Percentiles rank a stretch among this genome's conserved stretches.
Evolutionary conservation across 495 filamentous ascomycete species (phyloP).

Genomic region (Tuber indicum): DNA sequence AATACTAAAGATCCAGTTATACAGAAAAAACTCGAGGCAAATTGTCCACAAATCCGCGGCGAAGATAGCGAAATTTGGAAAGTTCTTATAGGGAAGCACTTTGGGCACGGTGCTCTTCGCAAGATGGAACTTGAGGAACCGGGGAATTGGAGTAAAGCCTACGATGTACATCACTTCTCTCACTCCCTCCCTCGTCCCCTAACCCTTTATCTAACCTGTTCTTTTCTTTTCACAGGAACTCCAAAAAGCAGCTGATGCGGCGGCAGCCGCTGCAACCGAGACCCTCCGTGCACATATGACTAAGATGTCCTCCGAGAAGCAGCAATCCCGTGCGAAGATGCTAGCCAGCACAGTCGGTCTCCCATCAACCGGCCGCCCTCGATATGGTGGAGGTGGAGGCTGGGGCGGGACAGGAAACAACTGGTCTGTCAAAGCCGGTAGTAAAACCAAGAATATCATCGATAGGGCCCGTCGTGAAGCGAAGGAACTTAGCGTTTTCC

Average conservation of each 20-base stretch:
- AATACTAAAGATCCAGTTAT: neutral
- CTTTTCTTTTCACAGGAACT: slow-evolving; percentile 11
- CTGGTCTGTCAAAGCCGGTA: slow-evolving; percentile 32
- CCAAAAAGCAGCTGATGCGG: slow-evolving; percentile 15
- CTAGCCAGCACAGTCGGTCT: slow-evolving; percentile 23
- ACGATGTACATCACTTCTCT: slow-evolving; percentile 39
- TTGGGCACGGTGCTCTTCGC: slow-evolving; percentile 53
- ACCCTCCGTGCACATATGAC: slow-evolving; percentile 32
- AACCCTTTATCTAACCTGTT: neutral
- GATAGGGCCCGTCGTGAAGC: slow-evolving; percentile 34
- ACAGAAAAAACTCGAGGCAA: slow-evolving; percentile 55
- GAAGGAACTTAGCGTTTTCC: slow-evolving; percentile 34
- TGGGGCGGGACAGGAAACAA: slow-evolving; percentile 24
- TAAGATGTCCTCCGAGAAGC: slow-evolving; percentile 25
- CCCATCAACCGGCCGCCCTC: slow-evolving; percentile 20
- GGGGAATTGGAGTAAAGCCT: slow-evolving; percentile 59
- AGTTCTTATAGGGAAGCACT: slow-evolving; percentile 60
- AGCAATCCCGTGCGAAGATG: slow-evolving; percentile 20
- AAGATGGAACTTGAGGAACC: slow-evolving; percentile 52
- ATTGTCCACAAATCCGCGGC: slow-evolving; percentile 59
- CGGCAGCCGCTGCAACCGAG: slow-evolving; percentile 18
- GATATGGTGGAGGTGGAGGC: slow-evolving; percentile 22
- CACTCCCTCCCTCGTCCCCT: neutral
- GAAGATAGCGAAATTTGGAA: slow-evolving; percentile 61
- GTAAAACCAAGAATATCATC: slow-evolving; percentile 41